Conservation (phyloP, 352 stramenopile species). For the Pythium aphanidermatum region DNA sequence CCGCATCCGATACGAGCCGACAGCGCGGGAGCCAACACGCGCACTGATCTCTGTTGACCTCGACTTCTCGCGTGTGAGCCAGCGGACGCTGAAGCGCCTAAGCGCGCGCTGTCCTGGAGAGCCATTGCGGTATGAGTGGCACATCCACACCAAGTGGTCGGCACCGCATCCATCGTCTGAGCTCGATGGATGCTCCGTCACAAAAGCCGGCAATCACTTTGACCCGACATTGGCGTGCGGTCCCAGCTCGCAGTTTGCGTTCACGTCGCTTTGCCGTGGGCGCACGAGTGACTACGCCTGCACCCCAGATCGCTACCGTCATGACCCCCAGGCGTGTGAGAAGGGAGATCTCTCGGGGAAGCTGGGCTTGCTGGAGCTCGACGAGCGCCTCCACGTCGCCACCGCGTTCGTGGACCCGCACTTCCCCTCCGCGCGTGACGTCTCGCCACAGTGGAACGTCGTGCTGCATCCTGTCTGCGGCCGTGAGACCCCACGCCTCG, state of each 20-base stretch:
- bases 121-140: constrained; percentile 4
- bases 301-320: constrained; percentile 31
- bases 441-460: constrained; percentile 49
- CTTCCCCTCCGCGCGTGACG: constrained; percentile 37
- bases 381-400: constrained; percentile 15
- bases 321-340: constrained; percentile 34
- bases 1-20: constrained; percentile 7
- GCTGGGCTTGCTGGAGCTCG: constrained; percentile 33
- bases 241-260: constrained; percentile 35
- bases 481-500: constrained; percentile 34
- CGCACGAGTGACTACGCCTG: constrained; percentile 35
- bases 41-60: constrained; percentile 6
- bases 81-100: neutral
- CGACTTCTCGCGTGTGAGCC: constrained; percentile 4
- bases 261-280: constrained; percentile 16
- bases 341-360: constrained; percentile 57
- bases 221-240: constrained; percentile 42
- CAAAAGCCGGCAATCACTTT: constrained; percentile 45
- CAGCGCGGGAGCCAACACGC: neutral
- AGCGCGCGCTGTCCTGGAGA: neutral
- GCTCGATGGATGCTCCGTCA: constrained; percentile 36
- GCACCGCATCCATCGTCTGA: constrained; percentile 21
- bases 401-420: constrained; percentile 34
- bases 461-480: constrained; percentile 56
- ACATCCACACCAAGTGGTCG: constrained; percentile 10